Evolutionary conservation across 257 asterid genomes (phyloP).

Genomic region (Solanum bulbocastanum): DNA sequence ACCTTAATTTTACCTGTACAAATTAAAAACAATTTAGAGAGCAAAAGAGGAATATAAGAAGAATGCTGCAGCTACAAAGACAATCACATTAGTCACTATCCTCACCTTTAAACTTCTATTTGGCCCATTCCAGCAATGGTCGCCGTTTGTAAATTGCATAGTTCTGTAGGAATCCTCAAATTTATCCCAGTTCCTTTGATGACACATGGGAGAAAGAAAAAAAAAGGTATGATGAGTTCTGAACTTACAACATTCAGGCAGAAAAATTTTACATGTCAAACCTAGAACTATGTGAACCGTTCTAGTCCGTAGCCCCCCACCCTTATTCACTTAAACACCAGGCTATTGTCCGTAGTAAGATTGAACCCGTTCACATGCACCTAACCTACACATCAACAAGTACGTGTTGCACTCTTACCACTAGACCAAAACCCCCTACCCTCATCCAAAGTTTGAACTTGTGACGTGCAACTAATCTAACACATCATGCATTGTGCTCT

Average conservation of each 20-base stretch:
- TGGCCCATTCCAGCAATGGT: conserved; percentile 98
- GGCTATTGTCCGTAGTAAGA: neutral
- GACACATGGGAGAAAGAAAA: neutral
- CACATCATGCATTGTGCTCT: neutral
- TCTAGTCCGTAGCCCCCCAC: neutral
- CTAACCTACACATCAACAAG: neutral
- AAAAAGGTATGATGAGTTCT: neutral
- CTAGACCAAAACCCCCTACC: neutral
- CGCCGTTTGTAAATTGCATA: conserved; percentile 76
- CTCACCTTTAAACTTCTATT: conserved; percentile 82
- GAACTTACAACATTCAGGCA: neutral
- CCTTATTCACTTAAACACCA: neutral
- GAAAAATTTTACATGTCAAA: neutral
- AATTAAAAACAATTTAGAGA: neutral
- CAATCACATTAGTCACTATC: neutral
- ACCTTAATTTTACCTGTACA: conserved; percentile 74
- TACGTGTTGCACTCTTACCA: neutral
- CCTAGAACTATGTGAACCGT: neutral
- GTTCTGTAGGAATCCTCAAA: conserved; percentile 68
- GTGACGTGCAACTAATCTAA: neutral
- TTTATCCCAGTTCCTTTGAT: conserved; percentile 79
- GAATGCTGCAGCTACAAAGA: neutral
- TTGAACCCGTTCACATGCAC: neutral
- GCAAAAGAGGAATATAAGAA: neutral
- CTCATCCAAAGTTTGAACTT: neutral